Base-by-base conservation (phyloP, 2,329 filamentous ascomycete genomes). In the Colletotrichum magnum region DNA sequence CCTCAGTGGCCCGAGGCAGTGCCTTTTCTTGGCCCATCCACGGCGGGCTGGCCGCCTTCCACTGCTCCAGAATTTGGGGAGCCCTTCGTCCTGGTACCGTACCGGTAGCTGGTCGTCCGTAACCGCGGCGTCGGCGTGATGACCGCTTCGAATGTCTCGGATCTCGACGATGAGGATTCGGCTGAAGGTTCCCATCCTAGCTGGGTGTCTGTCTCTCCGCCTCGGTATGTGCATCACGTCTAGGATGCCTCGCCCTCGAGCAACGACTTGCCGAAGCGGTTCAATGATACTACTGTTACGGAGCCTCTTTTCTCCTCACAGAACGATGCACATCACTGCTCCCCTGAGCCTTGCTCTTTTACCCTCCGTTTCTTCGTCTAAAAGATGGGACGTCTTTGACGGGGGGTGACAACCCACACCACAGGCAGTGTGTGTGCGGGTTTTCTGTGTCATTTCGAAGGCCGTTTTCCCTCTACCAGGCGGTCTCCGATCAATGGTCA, bases 401-500 rank as follows among this genome's bases (percentile, higher is more conserved):
- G 6, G 41, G 41, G 41, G 41, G 18, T 50, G 47, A 50, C 18
- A 50, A 21, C 47, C 47, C 47, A 50, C 47, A 43, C 12, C 21
- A 51, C 48, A 12, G 47, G 10, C 47, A 7, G 28, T 32, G 28
- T 32, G 28, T 32, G 28, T 61, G 47, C 47, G 48, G 50, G 36
- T 6, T 39, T 36, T 36, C 60, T n/a, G 21, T 52, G 52, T 47
- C 53, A 45, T 48, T 64, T 43, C 39, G 45, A 48, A 50, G 26
- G 36, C 47, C n/a, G 48, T 21, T 69, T 24, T 28, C 12, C 41
- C 48, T 36, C n/a, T 18, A 39, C 21, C 43, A 48, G 60, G 39
- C 60, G 60, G 65, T 12, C 39, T 68, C 60, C 60, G 60, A 50
- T 51, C 21, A 18, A 41, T 57, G 43, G 61, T 69, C 66, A 69